These are phyloP conservation scores for Taphrina pruni DNA, from an alignment of 1,139 yeast species.

Conservation along the genomic window DNA sequence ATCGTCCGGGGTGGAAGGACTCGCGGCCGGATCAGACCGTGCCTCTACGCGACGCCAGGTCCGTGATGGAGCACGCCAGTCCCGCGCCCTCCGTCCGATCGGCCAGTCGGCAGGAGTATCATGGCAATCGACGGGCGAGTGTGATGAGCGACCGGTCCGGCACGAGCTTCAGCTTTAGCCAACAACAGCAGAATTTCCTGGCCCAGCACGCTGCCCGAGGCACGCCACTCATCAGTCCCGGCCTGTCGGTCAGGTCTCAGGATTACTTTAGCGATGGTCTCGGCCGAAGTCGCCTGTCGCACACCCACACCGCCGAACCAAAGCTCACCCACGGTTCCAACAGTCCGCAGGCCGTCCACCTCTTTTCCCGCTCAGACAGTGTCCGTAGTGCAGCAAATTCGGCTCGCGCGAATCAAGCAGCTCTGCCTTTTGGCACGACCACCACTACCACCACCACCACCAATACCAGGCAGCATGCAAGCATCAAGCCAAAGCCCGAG, in stretches of 20 bases:
- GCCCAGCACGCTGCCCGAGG: slow-evolving; percentile 7
- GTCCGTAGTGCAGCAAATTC: slow-evolving; percentile 13
- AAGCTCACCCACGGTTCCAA: slow-evolving; percentile 30
- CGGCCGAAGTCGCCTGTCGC: neutral
- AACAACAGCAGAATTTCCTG: slow-evolving; percentile 12
- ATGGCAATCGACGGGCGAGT: slow-evolving; percentile 16
- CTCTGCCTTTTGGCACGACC: neutral
- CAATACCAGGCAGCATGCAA: neutral
- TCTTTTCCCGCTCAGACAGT: slow-evolving; percentile 18
- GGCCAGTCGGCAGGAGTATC: neutral
- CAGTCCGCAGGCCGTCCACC: slow-evolving; percentile 22
- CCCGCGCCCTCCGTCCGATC: slow-evolving; percentile 16
- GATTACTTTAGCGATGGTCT: slow-evolving; percentile 20
- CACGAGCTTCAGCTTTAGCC: slow-evolving; percentile 4
- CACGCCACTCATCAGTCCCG: slow-evolving; percentile 18
- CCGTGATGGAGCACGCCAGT: slow-evolving; percentile 10
- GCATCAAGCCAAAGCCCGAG: slow-evolving; percentile 13
- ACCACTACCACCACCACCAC: too few species aligned
- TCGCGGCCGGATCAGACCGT: slow-evolving; percentile 17
- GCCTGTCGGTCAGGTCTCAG: neutral
- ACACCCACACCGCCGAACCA: neutral
- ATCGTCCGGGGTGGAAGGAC: slow-evolving; percentile 28
- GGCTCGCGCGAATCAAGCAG: neutral
- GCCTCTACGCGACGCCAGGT: slow-evolving; percentile 26
- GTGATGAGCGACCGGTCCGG: slow-evolving; percentile 18